Evolutionary conservation across 2,329 filamentous ascomycete genomes (phyloP), one percentile per base, ranked within the genome.

Genomic region (Monilinia fructicola): DNA sequence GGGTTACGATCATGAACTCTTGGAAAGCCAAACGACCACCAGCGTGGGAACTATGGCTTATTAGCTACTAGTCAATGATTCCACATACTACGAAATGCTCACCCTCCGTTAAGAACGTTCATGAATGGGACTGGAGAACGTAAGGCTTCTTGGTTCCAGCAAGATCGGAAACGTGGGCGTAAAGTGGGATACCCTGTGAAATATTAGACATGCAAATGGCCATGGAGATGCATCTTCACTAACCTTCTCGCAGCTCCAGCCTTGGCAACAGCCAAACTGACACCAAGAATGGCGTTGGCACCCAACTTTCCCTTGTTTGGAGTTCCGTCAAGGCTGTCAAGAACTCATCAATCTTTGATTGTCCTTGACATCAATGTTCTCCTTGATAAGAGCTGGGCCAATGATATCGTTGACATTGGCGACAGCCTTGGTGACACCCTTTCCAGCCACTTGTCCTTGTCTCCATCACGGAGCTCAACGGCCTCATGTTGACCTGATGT

Each of bases 1-100:
- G 92, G 92, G n/a, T n/a, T 67, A 94, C 92, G 75, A 96, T 94
- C 92, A 96, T 96, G 86, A 96, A 96, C 82, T 96, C 92, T 82
- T 96, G 92, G 88, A 96, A 96, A 74, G 92, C 92, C 75, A 96
- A 87, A 79, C 93, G 92, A 78, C 95, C 95, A 87, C 95, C 95
- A 73, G 95, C 95, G 85, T 99, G 95, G 77, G 94, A 98, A 74
- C 95, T 90, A 42, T 38, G 23, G 31, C 18, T 21, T 35, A 26
- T 77, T 64, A 76, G 72, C 53, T 11, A 53, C 1, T 26, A 38
- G 53, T 28, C 23, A 28, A 59, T 21, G 2, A 28, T 59, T 7
- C 4, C 6, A 21, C 7, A n/a, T 14, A 14, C 58, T 4, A 23
- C 16, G 31, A 23, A 54, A 59, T 54, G 69, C 73, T 65, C 71